phyloP scores from a whole-genome alignment of 495 filamentous ascomycete genomes.

The Penicillium soppii region DNA sequence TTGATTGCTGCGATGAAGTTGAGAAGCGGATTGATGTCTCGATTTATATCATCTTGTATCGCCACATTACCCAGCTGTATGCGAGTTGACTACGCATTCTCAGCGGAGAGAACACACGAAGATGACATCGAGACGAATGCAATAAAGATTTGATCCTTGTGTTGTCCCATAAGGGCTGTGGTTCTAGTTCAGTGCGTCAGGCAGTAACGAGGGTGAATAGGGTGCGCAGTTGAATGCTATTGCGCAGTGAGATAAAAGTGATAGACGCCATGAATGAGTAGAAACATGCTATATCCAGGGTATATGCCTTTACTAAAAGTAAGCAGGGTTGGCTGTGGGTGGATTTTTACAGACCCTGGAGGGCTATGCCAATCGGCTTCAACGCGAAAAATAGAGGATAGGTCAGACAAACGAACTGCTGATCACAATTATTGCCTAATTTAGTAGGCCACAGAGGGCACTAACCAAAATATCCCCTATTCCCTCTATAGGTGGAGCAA shows the following conservation, averaged over 20 bases:
- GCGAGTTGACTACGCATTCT: slow-evolving; percentile 17
- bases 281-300: slow-evolving; percentile 4
- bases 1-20: slow-evolving; percentile 5
- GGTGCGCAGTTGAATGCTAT: no score
- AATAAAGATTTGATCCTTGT: slow-evolving; percentile 2
- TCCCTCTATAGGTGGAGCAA: neutral
- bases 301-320: slow-evolving; percentile 24
- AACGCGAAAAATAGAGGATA: slow-evolving; percentile 9
- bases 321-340: slow-evolving; percentile 30
- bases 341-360: slow-evolving; percentile 34
- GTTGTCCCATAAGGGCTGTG: slow-evolving; percentile 9
- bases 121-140: neutral
- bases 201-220: no score
- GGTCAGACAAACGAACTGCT: slow-evolving; percentile 18
- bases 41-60: slow-evolving; percentile 20
- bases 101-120: slow-evolving; percentile 2
- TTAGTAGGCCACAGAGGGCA: slow-evolving; percentile 24
- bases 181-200: slow-evolving; percentile 21
- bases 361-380: no score
- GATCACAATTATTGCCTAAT: slow-evolving; percentile 22
- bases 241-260: slow-evolving; percentile 7
- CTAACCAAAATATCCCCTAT: no score
- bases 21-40: slow-evolving; percentile 10
- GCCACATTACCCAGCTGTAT: neutral
- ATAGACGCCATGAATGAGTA: slow-evolving; percentile 7